Percentiles rank a stretch among this genome's conserved stretches.
These are phyloP conservation scores for Penicillium fimorum DNA, from an alignment of 495 filamentous ascomycete species.

Conservation along the genomic window DNA sequence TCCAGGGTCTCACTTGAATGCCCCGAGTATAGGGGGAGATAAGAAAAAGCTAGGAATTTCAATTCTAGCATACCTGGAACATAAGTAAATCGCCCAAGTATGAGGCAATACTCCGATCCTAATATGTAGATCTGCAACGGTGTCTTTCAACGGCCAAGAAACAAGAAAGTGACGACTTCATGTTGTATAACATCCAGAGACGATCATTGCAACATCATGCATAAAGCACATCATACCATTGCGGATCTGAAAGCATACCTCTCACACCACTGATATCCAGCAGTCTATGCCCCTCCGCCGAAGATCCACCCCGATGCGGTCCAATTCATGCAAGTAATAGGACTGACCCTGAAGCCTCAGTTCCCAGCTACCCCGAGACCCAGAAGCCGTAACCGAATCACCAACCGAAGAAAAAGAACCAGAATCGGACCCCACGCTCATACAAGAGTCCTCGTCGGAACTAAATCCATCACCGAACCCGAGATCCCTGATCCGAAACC, in stretches of 20 bases:
- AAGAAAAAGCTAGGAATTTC: background rate
- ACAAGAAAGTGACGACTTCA: background rate
- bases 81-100: background rate
- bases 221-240: constrained; percentile 6
- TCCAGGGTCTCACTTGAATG: constrained; percentile 12
- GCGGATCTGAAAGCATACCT: constrained; percentile 1
- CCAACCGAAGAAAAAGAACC: background rate
- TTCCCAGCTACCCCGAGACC: constrained; percentile 26
- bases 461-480: background rate
- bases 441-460: constrained; percentile 5
- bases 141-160: background rate
- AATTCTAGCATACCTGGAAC: background rate
- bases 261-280: constrained; percentile 24
- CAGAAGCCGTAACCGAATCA: background rate
- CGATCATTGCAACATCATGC: background rate
- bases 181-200: background rate
- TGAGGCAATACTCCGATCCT: background rate
- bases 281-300: constrained; percentile 33
- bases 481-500: background rate
- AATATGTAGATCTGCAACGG: constrained; percentile 9
- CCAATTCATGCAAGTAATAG: constrained; percentile 39
- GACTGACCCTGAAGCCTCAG: constrained; percentile 38
- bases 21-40: background rate
- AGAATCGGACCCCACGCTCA: background rate
- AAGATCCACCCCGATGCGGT: constrained; percentile 32